phyloP scores from a whole-genome alignment of 352 stramenopile species.

The Peronospora farinosa region DNA sequence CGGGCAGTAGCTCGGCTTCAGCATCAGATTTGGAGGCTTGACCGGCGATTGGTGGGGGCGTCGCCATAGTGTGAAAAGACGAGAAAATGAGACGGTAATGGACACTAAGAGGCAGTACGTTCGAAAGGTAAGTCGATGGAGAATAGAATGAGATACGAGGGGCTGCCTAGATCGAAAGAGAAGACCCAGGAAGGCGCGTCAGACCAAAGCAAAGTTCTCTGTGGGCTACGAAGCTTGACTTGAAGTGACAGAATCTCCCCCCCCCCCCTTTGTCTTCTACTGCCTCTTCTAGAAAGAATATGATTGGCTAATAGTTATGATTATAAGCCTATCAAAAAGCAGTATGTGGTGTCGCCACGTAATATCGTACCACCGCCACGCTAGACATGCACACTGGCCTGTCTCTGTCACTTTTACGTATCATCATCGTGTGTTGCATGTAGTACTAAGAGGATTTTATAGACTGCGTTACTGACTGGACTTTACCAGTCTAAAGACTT shows the following conservation, averaged over 20 bases:
- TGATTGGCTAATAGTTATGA: slow-evolving; percentile 6
- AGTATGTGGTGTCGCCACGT: not conserved
- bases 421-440: slow-evolving; percentile 29
- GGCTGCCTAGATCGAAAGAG: not conserved
- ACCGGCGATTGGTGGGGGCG: slow-evolving; percentile 56
- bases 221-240: slow-evolving; percentile 30
- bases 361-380: slow-evolving; percentile 2
- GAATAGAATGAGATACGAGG: not conserved
- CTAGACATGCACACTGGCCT: slow-evolving; percentile 2
- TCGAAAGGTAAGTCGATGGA: slow-evolving; percentile 2
- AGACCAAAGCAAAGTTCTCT: slow-evolving; percentile 6
- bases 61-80: slow-evolving; percentile 40
- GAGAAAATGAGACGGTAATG: slow-evolving; percentile 2
- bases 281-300: slow-evolving; percentile 11
- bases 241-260: slow-evolving; percentile 32
- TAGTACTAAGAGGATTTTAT: slow-evolving; percentile 12
- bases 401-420: not conserved
- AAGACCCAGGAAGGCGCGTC: not conserved
- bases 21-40: slow-evolving; percentile 65
- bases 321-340: slow-evolving; percentile 5
- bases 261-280: slow-evolving; percentile 1
- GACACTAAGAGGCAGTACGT: not conserved
- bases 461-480: slow-evolving; percentile 7
- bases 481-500: not conserved
- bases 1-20: slow-evolving; percentile 61